These are phyloP conservation scores for Kwoniella heveanensis DNA, from an alignment of 768 basidiomycete species.

Conservation along the genomic window DNA sequence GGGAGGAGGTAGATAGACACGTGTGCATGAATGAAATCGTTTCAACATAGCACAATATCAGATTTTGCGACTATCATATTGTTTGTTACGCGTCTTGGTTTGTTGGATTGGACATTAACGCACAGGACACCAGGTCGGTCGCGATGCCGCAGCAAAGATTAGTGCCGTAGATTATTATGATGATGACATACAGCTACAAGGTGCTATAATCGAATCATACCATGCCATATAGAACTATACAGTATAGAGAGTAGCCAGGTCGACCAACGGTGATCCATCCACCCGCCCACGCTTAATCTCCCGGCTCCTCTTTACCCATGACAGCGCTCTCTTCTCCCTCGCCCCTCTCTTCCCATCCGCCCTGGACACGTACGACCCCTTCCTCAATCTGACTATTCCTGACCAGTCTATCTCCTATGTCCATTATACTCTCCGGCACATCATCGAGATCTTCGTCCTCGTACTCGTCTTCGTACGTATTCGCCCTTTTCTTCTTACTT, in stretches of 20 bases:
- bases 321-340: slow-evolving; percentile 49
- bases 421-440: slow-evolving; percentile 48
- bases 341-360: slow-evolving; percentile 47
- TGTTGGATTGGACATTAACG: no score
- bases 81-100: no score
- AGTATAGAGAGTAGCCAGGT: no score
- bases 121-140: no score
- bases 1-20: not conserved
- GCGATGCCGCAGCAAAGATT: no score
- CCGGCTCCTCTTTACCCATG: slow-evolving; percentile 48
- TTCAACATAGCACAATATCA: not conserved
- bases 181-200: no score
- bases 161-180: no score
- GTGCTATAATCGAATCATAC: no score
- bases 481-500: slow-evolving; percentile 10
- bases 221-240: no score
- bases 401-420: slow-evolving; percentile 48
- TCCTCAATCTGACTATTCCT: slow-evolving; percentile 45
- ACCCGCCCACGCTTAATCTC: no score
- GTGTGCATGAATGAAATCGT: slow-evolving; percentile 10
- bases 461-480: not conserved
- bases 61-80: no score
- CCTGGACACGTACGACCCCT: slow-evolving; percentile 37
- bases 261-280: no score
- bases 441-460: slow-evolving; percentile 40